phyloP scores from a whole-genome alignment of 192 early-diverging fungal genomes.

The Backusella tuberculispora region DNA sequence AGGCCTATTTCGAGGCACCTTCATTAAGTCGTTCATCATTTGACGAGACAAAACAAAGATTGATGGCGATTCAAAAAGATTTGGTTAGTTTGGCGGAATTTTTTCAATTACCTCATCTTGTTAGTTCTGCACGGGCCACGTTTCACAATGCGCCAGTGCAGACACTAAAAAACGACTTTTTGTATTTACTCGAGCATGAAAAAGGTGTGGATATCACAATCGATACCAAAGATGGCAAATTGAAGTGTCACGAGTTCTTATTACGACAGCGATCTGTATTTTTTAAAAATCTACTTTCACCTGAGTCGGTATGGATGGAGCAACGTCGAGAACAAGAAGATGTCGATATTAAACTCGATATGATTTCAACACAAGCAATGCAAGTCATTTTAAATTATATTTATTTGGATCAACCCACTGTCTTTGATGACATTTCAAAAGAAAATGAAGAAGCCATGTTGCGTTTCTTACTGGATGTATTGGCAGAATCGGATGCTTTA shows the following conservation, averaged over 20 bases:
- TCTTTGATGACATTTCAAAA: constrained; percentile 47
- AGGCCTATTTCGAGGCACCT: constrained; percentile 21
- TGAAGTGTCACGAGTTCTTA: constrained; percentile 53
- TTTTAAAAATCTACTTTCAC: constrained; percentile 64
- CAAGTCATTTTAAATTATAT: constrained; percentile 55
- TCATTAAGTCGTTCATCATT: not conserved
- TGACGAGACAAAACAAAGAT: not conserved
- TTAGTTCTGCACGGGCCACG: constrained; percentile 44
- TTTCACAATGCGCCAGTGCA: constrained; percentile 41
- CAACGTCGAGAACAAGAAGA: constrained; percentile 22
- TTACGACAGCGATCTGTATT: constrained; percentile 64
- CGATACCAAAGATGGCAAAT: constrained; percentile 12
- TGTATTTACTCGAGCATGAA: constrained; percentile 10
- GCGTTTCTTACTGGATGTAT: constrained; percentile 55
- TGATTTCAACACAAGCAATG: constrained; percentile 57
- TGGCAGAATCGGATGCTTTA: constrained; percentile 68
- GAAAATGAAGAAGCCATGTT: constrained; percentile 49
- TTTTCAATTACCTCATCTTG: constrained; percentile 43
- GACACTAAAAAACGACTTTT: constrained; percentile 37
- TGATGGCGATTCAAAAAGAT: constrained; percentile 39
- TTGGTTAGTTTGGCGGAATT: constrained; percentile 41
- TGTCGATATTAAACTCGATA: constrained; percentile 44
- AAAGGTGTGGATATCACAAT: not conserved
- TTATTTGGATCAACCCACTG: constrained; percentile 49
- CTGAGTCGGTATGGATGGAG: constrained; percentile 54